Conservation (phyloP, 2,329 filamentous ascomycete species). For the Achaetomium macrosporum region DNA sequence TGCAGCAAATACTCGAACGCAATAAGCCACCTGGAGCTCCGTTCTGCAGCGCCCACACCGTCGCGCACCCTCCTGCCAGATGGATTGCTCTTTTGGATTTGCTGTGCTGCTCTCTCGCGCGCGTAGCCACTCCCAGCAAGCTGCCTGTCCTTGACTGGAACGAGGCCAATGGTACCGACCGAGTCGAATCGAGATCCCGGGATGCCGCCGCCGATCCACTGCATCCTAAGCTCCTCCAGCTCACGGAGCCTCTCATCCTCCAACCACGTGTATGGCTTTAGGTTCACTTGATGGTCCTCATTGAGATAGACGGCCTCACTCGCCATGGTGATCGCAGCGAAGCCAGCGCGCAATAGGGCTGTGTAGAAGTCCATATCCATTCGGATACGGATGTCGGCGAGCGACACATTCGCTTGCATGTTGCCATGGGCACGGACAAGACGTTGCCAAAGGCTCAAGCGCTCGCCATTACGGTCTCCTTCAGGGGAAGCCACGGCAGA, state of each 20-base stretch:
- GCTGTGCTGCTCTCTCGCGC: constrained; percentile 62
- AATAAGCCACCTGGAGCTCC: constrained; percentile 72
- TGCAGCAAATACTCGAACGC: constrained; percentile 70
- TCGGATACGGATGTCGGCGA: constrained; percentile 73
- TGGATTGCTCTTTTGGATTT: constrained; percentile 42
- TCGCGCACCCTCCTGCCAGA: constrained; percentile 41
- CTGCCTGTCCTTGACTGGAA: constrained; percentile 47
- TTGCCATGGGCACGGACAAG: constrained; percentile 72
- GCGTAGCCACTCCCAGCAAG: constrained; percentile 55
- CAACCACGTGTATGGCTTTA: constrained; percentile 79
- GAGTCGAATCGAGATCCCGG: constrained; percentile 46
- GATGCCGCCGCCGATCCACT: constrained; percentile 43
- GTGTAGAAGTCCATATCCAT: constrained; percentile 96
- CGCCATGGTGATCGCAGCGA: constrained; percentile 82
- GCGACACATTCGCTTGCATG: constrained; percentile 84
- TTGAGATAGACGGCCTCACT: constrained; percentile 95
- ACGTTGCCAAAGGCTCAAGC: constrained; percentile 50
- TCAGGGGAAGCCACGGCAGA: constrained; percentile 63
- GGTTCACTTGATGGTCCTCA: constrained; percentile 70
- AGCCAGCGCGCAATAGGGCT: constrained; percentile 77
- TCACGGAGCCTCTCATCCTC: constrained; percentile 81
- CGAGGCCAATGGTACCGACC: constrained; percentile 48
- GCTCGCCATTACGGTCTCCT: constrained; percentile 32
- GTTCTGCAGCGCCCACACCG: constrained; percentile 73
- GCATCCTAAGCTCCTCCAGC: constrained; percentile 55